phyloP scores from a whole-genome alignment of 768 basidiomycete species.

The Clitopilus hobsonii region DNA sequence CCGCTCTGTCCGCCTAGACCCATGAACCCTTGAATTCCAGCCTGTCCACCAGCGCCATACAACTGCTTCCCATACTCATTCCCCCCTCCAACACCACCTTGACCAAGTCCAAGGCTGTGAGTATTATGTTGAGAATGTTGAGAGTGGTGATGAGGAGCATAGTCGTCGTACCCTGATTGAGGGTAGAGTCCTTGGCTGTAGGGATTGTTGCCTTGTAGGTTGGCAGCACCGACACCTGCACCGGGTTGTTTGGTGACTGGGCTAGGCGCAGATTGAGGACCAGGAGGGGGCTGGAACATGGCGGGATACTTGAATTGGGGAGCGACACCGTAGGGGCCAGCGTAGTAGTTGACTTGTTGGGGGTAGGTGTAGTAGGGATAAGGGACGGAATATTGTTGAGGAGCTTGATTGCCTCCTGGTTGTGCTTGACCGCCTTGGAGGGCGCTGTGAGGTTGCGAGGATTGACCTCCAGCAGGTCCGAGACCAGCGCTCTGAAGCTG shows the following conservation, averaged over 20 bases:
- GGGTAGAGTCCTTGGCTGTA: slow-evolving; percentile 64
- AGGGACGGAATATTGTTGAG: slow-evolving; percentile 67
- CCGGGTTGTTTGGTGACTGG: slow-evolving; percentile 66
- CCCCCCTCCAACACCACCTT: slow-evolving; percentile 33
- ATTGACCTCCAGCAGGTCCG: slow-evolving; percentile 49
- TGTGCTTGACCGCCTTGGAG: slow-evolving; percentile 55
- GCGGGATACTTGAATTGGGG: slow-evolving; percentile 76
- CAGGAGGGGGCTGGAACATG: slow-evolving; percentile 71
- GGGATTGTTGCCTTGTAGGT: slow-evolving; percentile 46
- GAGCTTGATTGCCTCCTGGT: slow-evolving; percentile 55
- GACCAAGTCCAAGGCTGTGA: slow-evolving; percentile 38
- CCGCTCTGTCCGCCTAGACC: slow-evolving; percentile 49
- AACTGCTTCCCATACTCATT: slow-evolving; percentile 41
- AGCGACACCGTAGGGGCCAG: slow-evolving; percentile 55
- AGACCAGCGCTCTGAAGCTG: slow-evolving; percentile 42
- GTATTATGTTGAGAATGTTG: slow-evolving; percentile 53
- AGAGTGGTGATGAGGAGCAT: slow-evolving; percentile 53
- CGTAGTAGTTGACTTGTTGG: slow-evolving; percentile 68
- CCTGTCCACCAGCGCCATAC: slow-evolving; percentile 44
- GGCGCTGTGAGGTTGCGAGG: slow-evolving; percentile 51
- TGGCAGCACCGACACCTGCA: slow-evolving; percentile 39
- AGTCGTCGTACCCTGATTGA: slow-evolving; percentile 45
- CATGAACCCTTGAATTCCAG: slow-evolving; percentile 69
- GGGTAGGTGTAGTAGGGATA: slow-evolving; percentile 61
- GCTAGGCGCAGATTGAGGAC: slow-evolving; percentile 60